phyloP scores from a whole-genome alignment of 1,139 yeast genomes.

The Magnusiomyces suaveolens region DNA sequence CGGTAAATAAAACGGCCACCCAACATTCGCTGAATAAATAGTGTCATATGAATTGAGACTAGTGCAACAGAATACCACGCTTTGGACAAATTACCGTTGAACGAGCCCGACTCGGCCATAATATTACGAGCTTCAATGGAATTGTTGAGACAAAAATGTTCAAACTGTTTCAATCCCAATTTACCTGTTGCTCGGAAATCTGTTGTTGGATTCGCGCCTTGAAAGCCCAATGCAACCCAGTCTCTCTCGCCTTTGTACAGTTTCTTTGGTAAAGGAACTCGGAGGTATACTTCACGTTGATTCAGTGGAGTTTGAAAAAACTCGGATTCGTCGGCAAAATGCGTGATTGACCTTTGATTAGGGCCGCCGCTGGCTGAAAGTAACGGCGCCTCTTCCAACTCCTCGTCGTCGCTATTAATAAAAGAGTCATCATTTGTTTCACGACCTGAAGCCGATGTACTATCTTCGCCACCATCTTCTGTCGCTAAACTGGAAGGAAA shows the following conservation, averaged over 20 bases:
- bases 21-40: not conserved
- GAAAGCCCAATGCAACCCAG: slow-evolving; percentile 7
- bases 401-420: not conserved
- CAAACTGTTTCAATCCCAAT: not conserved
- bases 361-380: not conserved
- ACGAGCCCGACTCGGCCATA: slow-evolving; percentile 7
- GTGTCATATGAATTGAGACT: slow-evolving; percentile 3
- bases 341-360: not conserved
- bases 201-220: slow-evolving; percentile 5
- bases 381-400: not conserved
- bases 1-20: slow-evolving; percentile 5
- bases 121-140: slow-evolving; percentile 2
- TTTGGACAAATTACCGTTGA: slow-evolving; percentile 3
- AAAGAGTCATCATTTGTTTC: not conserved
- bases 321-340: not conserved
- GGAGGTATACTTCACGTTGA: not conserved
- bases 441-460: not conserved
- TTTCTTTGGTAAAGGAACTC: slow-evolving; percentile 4
- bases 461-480: not conserved
- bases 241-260: not conserved
- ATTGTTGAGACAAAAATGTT: not conserved
- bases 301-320: slow-evolving; percentile 2
- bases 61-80: slow-evolving; percentile 6
- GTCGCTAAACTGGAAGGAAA: not conserved
- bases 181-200: slow-evolving; percentile 6